A percentile compares a stretch with the other conserved stretches of the same genome.
phyloP scores from a whole-genome alignment of 1,284 basidiomycete genomes.

The Ustilago esculenta region DNA sequence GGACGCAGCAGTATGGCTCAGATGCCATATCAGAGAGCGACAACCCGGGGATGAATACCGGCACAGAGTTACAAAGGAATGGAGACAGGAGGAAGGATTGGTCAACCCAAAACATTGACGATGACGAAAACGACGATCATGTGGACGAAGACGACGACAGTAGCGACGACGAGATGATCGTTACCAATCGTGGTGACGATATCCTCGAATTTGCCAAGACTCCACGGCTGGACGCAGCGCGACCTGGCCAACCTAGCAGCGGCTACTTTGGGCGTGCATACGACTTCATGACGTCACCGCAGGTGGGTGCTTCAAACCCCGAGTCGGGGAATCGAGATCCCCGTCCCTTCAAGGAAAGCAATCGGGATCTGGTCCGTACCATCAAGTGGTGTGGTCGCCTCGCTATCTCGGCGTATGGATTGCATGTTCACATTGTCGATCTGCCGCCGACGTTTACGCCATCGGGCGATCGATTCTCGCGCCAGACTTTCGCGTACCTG shows the following conservation, averaged over 20 bases:
- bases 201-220: conserved; percentile 63
- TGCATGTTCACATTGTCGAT: conserved; percentile 56
- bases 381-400: conserved; percentile 66
- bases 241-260: conserved; percentile 28
- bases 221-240: conserved; percentile 35
- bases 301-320: conserved; percentile 25
- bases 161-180: conserved; percentile 59
- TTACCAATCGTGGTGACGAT: conserved; percentile 60
- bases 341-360: conserved; percentile 31
- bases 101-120: background rate
- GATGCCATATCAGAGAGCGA: background rate
- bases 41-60: background rate
- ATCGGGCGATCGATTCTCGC: conserved; percentile 60
- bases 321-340: conserved; percentile 7
- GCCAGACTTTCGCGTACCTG: conserved; percentile 64
- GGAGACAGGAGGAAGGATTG: too few relatives aligned
- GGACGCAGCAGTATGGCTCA: conserved; percentile 1
- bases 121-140: conserved; percentile 8
- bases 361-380: conserved; percentile 50
- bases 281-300: conserved; percentile 46
- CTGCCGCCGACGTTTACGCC: conserved; percentile 64
- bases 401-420: conserved; percentile 60
- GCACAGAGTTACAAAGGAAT: too few relatives aligned
- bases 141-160: conserved; percentile 39
- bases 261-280: conserved; percentile 51